Percentiles rank a stretch among this genome's conserved stretches.
Conservation (phyloP, 192 early-diverging fungal species). For the Ramicandelaber brevisporus region DNA sequence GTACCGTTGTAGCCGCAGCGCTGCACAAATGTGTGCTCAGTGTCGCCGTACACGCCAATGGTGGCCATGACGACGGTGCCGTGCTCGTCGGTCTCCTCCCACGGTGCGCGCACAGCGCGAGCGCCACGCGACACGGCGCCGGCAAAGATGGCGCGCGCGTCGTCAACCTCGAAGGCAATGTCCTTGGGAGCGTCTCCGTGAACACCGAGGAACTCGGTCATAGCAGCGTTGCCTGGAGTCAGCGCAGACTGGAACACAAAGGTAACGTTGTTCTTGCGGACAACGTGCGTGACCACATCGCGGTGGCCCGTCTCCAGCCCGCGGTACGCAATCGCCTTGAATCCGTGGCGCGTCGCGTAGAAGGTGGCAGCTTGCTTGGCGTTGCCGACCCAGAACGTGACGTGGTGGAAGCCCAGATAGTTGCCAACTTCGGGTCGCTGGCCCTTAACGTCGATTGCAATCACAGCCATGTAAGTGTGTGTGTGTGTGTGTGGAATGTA, state of each 20-base stretch:
- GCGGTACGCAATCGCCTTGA: conserved; percentile 75
- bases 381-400: conserved; percentile 74
- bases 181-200: conserved; percentile 94
- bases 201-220: conserved; percentile 35
- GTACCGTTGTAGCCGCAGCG: conserved; percentile 50
- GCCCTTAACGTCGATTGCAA: not conserved
- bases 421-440: conserved; percentile 4
- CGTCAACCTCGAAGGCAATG: conserved; percentile 79
- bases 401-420: conserved; percentile 50
- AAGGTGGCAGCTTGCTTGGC: conserved; percentile 88
- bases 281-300: conserved; percentile 66
- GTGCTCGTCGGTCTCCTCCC: conserved; percentile 56
- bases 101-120: conserved; percentile 44
- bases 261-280: conserved; percentile 46
- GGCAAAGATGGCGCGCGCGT: conserved; percentile 51
- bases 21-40: conserved; percentile 88
- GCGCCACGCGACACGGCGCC: conserved; percentile 72
- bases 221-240: conserved; percentile 43
- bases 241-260: conserved; percentile 87
- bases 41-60: conserved; percentile 76
- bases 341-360: conserved; percentile 83
- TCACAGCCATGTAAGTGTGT: not conserved
- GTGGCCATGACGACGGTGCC: conserved; percentile 85
- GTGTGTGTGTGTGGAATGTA: no score
- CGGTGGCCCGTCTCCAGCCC: conserved; percentile 88